A percentile compares a stretch with the other conserved stretches of the same genome.
Evolutionary conservation across 2,329 filamentous ascomycete genomes (phyloP).

Genomic region (Botrytis medusae): DNA sequence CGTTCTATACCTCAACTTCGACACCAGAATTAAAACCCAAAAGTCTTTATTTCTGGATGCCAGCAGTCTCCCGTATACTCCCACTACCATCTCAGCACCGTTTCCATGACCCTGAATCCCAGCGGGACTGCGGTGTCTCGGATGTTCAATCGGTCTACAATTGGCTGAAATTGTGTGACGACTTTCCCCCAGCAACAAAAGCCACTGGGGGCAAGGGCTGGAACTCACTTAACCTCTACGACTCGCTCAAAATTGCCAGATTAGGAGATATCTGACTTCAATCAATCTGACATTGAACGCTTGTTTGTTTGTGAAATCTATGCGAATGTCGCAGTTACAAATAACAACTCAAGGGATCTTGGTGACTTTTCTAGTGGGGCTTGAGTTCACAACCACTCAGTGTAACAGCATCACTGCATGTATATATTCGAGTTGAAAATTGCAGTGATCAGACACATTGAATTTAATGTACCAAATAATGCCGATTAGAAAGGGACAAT

Average conservation of each 20-base stretch:
- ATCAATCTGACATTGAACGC: neutral
- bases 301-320: neutral
- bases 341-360: neutral
- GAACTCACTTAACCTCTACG: neutral
- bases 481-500: neutral
- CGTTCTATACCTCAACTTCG: neutral
- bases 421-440: neutral
- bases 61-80: too few relatives aligned
- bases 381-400: neutral
- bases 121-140: neutral
- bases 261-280: neutral
- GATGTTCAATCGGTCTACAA: neutral
- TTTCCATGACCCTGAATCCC: neutral
- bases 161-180: neutral
- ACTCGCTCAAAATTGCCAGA: slow-evolving; percentile 5
- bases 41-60: neutral
- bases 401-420: neutral
- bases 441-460: neutral
- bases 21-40: neutral
- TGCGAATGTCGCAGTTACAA: neutral
- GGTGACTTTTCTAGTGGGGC: neutral
- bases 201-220: neutral
- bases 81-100: neutral
- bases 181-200: slow-evolving; percentile 3
- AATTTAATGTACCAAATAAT: neutral